A percentile compares a stretch with the other conserved stretches of the same genome.
phyloP scores from a whole-genome alignment of 164 flowering plant genomes.

The Taxillus chinensis region DNA sequence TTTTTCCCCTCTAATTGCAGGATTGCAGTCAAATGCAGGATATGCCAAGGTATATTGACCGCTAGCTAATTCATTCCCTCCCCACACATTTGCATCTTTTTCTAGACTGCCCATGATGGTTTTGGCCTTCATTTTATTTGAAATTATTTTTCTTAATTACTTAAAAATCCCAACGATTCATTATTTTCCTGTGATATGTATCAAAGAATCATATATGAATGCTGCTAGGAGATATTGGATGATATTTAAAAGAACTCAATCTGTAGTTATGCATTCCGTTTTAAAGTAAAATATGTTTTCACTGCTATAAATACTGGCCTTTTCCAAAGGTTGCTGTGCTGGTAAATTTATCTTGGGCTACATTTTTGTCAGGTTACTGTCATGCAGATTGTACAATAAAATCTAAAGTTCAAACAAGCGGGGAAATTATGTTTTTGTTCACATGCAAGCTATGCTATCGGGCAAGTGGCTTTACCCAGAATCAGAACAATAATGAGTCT shows the following conservation, averaged over 20 bases:
- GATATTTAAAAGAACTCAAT: no score
- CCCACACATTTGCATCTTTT: background rate
- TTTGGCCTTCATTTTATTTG: background rate
- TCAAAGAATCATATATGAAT: no score
- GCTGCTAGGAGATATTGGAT: no score
- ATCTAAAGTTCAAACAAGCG: slow-evolving; percentile 25
- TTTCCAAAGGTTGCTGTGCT: background rate
- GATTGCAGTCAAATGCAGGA: slow-evolving; percentile 56
- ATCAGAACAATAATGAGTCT: slow-evolving; percentile 21
- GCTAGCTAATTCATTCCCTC: background rate
- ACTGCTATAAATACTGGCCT: no score
- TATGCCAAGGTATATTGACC: slow-evolving; percentile 62
- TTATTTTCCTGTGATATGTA: no score
- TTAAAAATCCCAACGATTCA: no score
- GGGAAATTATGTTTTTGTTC: slow-evolving; percentile 20
- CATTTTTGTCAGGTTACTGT: slow-evolving; percentile 55
- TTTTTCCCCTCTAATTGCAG: slow-evolving; percentile 29
- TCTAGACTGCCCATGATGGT: background rate
- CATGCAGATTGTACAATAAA: slow-evolving; percentile 53
- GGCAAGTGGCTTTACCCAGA: slow-evolving; percentile 15
- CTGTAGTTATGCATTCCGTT: no score
- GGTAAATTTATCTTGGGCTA: slow-evolving; percentile 1
- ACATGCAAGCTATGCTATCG: slow-evolving; percentile 59
- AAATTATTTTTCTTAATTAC: no score
- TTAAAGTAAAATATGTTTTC: no score